Base-by-base conservation (phyloP, 176 grass and related monocot species). In the Neostapfia colusana region DNA sequence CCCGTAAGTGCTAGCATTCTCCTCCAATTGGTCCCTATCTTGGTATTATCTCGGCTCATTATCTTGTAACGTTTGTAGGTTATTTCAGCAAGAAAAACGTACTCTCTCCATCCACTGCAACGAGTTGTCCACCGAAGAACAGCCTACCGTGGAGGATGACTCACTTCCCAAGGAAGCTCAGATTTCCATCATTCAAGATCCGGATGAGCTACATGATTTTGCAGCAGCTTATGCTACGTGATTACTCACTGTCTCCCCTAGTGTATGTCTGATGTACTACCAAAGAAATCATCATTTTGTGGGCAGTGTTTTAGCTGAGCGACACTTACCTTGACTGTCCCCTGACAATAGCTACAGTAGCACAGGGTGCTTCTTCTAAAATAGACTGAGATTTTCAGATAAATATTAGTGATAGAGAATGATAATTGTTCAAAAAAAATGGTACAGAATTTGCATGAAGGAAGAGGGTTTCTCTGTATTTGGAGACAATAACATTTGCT, bases 81-180 rank as follows among this genome's bases (percentile, higher is more conserved):
- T 99, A 63, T 99, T 92, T 87, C 91, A 89, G 48, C 89, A 92
- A 83, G 95, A 99, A 78, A 95, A 80, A 44, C 85, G 65, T 20
- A 92, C 80, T 18, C 81, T 89, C 72, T 85, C 78, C 60, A 90
- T 99, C 48, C 89, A 95, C 42, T 95, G 91, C 85, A 92, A 94
- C 13, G 74, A 89, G 80, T 74, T 90, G 44, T 60, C 58, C 72
- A 10, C 45, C 28, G 80, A 92, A 73, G 46, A 25, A 7, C 74
- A 87, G 63, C 50, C 48, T 18, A 65, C 62, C 0, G 51, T 65
- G 8, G 85, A 92, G 17, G 83, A 88, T 39, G 55, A 72, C 58
- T 63, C 60, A 0, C 70, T 88, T 41, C 86, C 86, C 28, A 92
- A 82, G 60, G 84, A 78, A 74, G 70, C 73, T 7, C 67, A 75